A percentile compares a stretch with the other conserved stretches of the same genome.
Conservation (phyloP, 1,139 yeast genomes). For the Sugiyamaella pinicola region DNA sequence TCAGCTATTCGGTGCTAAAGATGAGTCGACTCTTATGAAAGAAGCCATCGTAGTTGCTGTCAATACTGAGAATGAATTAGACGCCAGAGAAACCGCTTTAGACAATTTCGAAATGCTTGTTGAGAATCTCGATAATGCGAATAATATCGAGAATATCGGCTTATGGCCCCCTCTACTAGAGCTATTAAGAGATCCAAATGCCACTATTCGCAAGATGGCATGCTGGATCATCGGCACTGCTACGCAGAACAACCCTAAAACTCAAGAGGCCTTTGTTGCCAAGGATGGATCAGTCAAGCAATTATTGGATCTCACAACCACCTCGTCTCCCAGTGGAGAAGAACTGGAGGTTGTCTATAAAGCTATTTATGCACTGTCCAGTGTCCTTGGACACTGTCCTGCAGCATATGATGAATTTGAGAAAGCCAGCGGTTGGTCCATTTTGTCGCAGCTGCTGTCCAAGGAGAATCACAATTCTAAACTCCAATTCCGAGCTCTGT, state of each 20-base stretch:
- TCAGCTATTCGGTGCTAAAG: conserved; percentile 61
- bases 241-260: conserved; percentile 75
- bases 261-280: conserved; percentile 35
- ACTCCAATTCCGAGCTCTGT: conserved; percentile 51
- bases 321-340: conserved; percentile 23
- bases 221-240: conserved; percentile 87
- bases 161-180: conserved; percentile 73
- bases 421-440: conserved; percentile 63
- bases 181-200: conserved; percentile 51
- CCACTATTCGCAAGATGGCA: conserved; percentile 57
- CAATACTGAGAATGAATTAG: conserved; percentile 64
- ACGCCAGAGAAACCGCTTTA: conserved; percentile 68
- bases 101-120: conserved; percentile 94
- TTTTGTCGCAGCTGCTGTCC: conserved; percentile 39
- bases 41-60: conserved; percentile 63
- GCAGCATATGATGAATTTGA: conserved; percentile 59
- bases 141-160: conserved; percentile 79
- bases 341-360: conserved; percentile 53
- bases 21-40: conserved; percentile 70
- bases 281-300: conserved; percentile 33
- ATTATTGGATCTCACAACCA: conserved; percentile 31
- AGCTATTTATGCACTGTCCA: conserved; percentile 75
- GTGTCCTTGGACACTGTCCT: conserved; percentile 70
- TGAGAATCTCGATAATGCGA: conserved; percentile 93
- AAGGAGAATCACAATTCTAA: conserved; percentile 40